phyloP scores from a whole-genome alignment of 192 early-diverging fungal species.

The Backusella tarrabulga region DNA sequence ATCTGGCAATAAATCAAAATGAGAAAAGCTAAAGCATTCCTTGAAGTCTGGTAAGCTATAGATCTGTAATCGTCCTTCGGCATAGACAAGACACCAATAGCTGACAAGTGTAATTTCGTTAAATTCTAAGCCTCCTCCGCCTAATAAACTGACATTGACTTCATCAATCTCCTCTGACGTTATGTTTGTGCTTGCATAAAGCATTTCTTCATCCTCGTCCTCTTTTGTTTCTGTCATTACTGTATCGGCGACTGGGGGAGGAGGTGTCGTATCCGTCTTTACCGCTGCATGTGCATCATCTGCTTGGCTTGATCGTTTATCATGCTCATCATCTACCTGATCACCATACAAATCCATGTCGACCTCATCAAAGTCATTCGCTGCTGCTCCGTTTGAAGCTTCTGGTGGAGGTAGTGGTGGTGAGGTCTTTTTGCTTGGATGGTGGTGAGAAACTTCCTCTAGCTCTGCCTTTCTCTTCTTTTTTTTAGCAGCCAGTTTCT shows the following conservation, averaged over 20 bases:
- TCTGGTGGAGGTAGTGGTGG: neutral
- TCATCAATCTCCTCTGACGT: constrained; percentile 20
- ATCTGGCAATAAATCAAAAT: constrained; percentile 58
- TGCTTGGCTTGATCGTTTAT: neutral
- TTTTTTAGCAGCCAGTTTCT: neutral
- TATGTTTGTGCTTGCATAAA: constrained; percentile 32
- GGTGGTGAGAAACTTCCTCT: neutral
- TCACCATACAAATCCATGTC: constrained; percentile 47
- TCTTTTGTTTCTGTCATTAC: constrained; percentile 26
- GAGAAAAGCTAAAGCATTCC: constrained; percentile 54
- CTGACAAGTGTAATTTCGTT: constrained; percentile 37
- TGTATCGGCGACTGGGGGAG: neutral
- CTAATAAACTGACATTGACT: constrained; percentile 41
- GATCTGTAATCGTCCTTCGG: constrained; percentile 59
- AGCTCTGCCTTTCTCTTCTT: constrained; percentile 11
- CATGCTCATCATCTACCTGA: neutral
- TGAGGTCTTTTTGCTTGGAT: neutral
- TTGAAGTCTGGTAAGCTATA: constrained; percentile 55
- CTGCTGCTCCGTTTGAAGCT: neutral
- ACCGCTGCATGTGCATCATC: neutral
- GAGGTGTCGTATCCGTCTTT: neutral
- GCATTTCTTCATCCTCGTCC: constrained; percentile 53
- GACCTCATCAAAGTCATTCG: constrained; percentile 46
- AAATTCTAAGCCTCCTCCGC: constrained; percentile 8
- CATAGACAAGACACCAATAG: constrained; percentile 67